Conservation (phyloP, 306 rosid genomes). For the Cucumis cinereus region DNA sequence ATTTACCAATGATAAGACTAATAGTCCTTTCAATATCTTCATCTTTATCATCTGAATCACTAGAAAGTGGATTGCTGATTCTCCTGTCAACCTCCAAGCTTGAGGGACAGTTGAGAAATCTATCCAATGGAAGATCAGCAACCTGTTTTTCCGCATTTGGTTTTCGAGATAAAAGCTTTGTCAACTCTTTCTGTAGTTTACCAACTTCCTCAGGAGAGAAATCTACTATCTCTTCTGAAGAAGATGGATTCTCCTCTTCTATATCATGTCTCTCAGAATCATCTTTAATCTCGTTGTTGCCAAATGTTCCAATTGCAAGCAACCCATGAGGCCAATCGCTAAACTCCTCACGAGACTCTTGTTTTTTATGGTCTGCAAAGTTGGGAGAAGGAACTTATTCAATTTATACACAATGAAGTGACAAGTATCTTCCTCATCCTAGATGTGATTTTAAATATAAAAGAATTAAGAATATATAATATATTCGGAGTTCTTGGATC, state of each 20-base stretch:
- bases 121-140: slow-evolving; percentile 82
- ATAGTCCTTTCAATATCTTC: slow-evolving; percentile 83
- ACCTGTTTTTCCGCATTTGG: slow-evolving; percentile 54
- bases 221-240: slow-evolving; percentile 52
- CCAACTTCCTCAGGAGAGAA: slow-evolving; percentile 92
- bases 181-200: slow-evolving; percentile 65
- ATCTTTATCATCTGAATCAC: slow-evolving; percentile 38
- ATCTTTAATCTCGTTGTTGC: slow-evolving; percentile 51
- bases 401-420: not conserved
- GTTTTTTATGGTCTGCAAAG: slow-evolving; percentile 47
- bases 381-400: not conserved
- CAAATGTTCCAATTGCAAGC: slow-evolving; percentile 89
- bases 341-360: slow-evolving; percentile 80
- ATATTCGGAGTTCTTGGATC: not conserved
- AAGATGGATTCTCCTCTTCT: slow-evolving; percentile 39
- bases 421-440: not conserved
- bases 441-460: not conserved
- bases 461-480: not conserved
- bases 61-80: slow-evolving; percentile 48
- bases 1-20: slow-evolving; percentile 67
- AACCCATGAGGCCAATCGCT: slow-evolving; percentile 89
- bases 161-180: slow-evolving; percentile 59
- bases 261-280: slow-evolving; percentile 19
- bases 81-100: slow-evolving; percentile 89
- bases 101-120: slow-evolving; percentile 94